Evolutionary conservation across 768 basidiomycete genomes (phyloP).

Genomic region (Tylopilus vinaceipallidus): DNA sequence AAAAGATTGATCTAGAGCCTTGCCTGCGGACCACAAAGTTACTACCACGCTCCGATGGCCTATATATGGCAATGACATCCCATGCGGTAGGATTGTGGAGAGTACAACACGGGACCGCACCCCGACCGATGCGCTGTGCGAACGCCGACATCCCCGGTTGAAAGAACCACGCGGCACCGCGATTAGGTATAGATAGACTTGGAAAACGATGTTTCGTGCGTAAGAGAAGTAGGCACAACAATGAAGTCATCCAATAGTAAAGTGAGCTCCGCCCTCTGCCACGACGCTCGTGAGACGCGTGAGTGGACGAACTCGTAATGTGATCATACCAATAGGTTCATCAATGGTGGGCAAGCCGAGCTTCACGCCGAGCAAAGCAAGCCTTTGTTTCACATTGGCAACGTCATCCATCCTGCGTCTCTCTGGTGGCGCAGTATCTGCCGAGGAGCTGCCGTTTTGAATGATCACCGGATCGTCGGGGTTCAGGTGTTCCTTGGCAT

Average conservation of each 20-base stretch:
- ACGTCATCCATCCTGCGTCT: constrained; percentile 42
- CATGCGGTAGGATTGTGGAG: background rate
- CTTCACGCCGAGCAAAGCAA: constrained; percentile 30
- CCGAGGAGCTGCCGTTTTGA: constrained; percentile 39
- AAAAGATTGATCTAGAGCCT: background rate
- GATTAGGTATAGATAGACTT: background rate
- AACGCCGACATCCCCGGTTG: background rate
- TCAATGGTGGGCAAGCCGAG: constrained; percentile 31
- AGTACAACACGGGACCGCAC: background rate
- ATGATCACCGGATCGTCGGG: constrained; percentile 29
- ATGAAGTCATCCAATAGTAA: background rate
- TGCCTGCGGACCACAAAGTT: background rate
- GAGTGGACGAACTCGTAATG: background rate
- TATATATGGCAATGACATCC: background rate
- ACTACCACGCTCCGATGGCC: background rate
- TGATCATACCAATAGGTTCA: background rate
- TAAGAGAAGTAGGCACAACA: constrained; percentile 1
- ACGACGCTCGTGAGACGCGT: background rate
- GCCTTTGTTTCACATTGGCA: constrained; percentile 35
- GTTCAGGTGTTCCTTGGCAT: constrained; percentile 66
- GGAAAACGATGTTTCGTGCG: background rate
- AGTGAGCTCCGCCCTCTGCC: background rate
- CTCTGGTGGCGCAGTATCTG: constrained; percentile 14
- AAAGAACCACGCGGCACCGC: constrained; percentile 2
- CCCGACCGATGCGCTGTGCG: background rate